Percentiles rank a stretch among this genome's conserved stretches.
These are phyloP conservation scores for Marvania coccoides DNA, from an alignment of 139 green algal genomes.

Conservation along the genomic window DNA sequence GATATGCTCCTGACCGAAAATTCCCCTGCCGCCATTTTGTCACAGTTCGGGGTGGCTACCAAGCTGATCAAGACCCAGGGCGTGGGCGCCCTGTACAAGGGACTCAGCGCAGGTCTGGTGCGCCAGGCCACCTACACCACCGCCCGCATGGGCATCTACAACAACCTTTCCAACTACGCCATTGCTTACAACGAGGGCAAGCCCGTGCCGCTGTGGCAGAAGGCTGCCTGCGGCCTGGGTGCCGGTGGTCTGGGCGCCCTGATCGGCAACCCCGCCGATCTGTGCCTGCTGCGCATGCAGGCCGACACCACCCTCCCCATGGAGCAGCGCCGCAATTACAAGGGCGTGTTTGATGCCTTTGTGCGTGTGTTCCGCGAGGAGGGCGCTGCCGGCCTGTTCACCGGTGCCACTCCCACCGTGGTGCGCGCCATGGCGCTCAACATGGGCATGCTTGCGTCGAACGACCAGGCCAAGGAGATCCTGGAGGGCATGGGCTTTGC, in stretches of 20 bases:
- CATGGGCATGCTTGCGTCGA: constrained; percentile 99
- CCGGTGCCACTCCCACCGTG: constrained; percentile 86
- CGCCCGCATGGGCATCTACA: constrained; percentile 89
- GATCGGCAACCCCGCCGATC: constrained; percentile 91
- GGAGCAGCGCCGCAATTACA: constrained; percentile 86
- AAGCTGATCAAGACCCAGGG: constrained; percentile 61
- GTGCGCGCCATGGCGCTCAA: constrained; percentile 97
- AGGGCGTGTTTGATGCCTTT: constrained; percentile 68
- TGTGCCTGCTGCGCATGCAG: constrained; percentile 97
- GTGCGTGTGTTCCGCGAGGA: constrained; percentile 75
- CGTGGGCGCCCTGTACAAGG: constrained; percentile 84
- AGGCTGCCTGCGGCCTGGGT: constrained; percentile 76
- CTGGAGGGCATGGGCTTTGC: constrained; percentile 64
- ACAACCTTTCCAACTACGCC: constrained; percentile 51
- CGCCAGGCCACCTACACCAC: constrained; percentile 99
- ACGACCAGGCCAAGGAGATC: constrained; percentile 97
- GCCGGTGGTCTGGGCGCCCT: constrained; percentile 90
- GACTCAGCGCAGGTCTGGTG: constrained; percentile 90
- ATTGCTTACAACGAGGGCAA: constrained; percentile 53
- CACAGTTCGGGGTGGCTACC: constrained; percentile 57
- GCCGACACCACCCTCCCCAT: constrained; percentile 80
- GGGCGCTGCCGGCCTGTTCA: constrained; percentile 78
- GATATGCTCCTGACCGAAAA: neutral
- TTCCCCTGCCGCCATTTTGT: neutral
- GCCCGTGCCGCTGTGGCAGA: constrained; percentile 77